These are phyloP conservation scores for Protea cynaroides DNA, from an alignment of 164 flowering plant species.

Conservation along the genomic window DNA sequence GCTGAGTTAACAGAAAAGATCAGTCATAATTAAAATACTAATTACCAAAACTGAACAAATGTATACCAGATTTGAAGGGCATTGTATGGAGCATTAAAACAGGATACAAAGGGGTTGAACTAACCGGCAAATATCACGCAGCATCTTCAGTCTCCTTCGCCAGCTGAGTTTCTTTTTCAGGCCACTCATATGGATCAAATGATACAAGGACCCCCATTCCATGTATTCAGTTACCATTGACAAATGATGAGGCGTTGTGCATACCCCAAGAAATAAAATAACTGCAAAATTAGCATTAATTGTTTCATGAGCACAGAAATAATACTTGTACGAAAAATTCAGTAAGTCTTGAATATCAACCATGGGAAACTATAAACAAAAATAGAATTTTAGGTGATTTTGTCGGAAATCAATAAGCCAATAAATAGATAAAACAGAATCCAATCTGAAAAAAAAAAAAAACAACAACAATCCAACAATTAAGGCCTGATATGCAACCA, in stretches of 20 bases:
- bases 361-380: neutral
- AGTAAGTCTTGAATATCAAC: neutral
- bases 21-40: too few relatives aligned
- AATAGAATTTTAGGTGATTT: too few relatives aligned
- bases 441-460: too few relatives aligned
- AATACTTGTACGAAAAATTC: neutral
- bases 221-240: constrained; percentile 98
- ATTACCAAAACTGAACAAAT: too few relatives aligned
- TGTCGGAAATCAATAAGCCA: too few relatives aligned
- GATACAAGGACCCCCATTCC: constrained; percentile 91
- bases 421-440: too few relatives aligned
- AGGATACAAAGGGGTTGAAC: constrained; percentile 8
- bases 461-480: neutral
- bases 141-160: constrained; percentile 81
- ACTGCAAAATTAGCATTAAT: constrained; percentile 47
- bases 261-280: constrained; percentile 92
- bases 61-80: too few relatives aligned
- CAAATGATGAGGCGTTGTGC: constrained; percentile 84
- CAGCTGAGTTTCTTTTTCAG: constrained; percentile 88
- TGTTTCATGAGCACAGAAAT: neutral
- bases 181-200: constrained; percentile 82
- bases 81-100: too few relatives aligned
- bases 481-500: neutral
- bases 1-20: too few relatives aligned
- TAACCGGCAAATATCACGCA: constrained; percentile 96